Percentiles rank a stretch among this genome's conserved stretches.
phyloP scores from a whole-genome alignment of 495 filamentous ascomycete species.

The Penicillium canescens region DNA sequence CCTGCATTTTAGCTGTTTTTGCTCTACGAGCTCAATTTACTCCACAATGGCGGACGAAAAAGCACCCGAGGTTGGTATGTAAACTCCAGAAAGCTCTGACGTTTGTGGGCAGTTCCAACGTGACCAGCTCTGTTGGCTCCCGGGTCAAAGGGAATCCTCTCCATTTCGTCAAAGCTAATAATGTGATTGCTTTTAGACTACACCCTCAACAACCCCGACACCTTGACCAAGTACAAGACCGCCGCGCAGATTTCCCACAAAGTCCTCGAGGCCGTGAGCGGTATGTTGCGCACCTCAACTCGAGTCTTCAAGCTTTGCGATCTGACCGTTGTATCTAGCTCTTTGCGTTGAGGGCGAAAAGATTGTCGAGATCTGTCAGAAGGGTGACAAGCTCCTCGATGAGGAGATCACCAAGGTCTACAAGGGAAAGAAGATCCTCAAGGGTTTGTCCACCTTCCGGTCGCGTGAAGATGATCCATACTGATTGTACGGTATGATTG shows the following conservation, averaged over 20 bases:
- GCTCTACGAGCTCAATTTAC: constrained; percentile 24
- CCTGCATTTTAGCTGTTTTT: constrained; percentile 17
- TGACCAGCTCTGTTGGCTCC: constrained; percentile 14
- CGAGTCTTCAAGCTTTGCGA: background rate
- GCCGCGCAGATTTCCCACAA: constrained; percentile 93
- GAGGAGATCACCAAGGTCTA: constrained; percentile 95
- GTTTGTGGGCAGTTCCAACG: constrained; percentile 37
- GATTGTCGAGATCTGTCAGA: constrained; percentile 88
- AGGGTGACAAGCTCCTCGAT: constrained; percentile 91
- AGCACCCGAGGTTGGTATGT: constrained; percentile 49
- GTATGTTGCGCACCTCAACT: constrained; percentile 34
- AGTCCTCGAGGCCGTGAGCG: constrained; percentile 81
- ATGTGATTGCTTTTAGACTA: constrained; percentile 64
- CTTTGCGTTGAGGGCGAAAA: constrained; percentile 82
- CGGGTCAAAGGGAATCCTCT: background rate
- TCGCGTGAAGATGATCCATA: background rate
- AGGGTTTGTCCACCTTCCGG: constrained; percentile 56
- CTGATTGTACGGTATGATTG: constrained; percentile 18
- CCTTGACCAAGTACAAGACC: constrained; percentile 97
- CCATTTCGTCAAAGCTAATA: background rate
- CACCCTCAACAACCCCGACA: constrained; percentile 92
- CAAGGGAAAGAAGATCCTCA: constrained; percentile 94
- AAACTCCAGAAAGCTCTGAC: constrained; percentile 39
- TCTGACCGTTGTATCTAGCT: constrained; percentile 50
- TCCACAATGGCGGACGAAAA: constrained; percentile 47